These are phyloP conservation scores for Phytophthora brassicae DNA, from an alignment of 352 stramenopile species.

Conservation along the genomic window DNA sequence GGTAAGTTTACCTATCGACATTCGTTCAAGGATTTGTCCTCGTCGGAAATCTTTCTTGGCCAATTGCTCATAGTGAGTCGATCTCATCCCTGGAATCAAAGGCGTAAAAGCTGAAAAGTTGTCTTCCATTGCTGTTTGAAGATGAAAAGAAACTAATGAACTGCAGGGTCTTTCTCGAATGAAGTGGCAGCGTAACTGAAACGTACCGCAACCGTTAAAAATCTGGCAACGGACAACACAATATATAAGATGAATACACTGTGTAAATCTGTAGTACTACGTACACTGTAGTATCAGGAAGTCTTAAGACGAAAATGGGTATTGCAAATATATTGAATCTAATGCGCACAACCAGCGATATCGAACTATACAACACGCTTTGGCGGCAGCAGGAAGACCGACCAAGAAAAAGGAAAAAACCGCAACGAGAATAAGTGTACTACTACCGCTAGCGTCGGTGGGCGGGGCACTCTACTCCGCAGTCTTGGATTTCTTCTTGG, in stretches of 20 bases:
- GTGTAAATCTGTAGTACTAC: too few relatives aligned
- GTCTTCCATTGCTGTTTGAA: constrained; percentile 21
- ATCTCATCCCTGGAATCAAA: constrained; percentile 61
- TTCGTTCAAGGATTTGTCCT: constrained; percentile 62
- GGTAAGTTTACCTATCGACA: constrained; percentile 51
- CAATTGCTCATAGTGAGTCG: constrained; percentile 49
- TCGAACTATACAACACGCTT: constrained; percentile 34
- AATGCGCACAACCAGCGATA: constrained; percentile 27
- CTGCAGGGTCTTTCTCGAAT: constrained; percentile 17
- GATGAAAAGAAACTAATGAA: too few relatives aligned
- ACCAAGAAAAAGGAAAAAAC: constrained; percentile 21
- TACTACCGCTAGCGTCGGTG: constrained; percentile 40
- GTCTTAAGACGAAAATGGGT: constrained; percentile 10
- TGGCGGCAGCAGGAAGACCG: constrained; percentile 24
- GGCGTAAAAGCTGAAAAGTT: constrained; percentile 22
- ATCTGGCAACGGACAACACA: constrained; percentile 20
- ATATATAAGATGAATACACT: background rate
- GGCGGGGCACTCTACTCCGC: constrained; percentile 49
- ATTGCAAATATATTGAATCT: constrained; percentile 43
- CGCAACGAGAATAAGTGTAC: constrained; percentile 50
- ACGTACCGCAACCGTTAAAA: constrained; percentile 29
- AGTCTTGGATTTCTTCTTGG: constrained; percentile 82
- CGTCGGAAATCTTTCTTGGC: constrained; percentile 55
- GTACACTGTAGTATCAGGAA: too few relatives aligned
- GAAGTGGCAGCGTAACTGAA: constrained; percentile 10